A percentile compares a stretch with the other conserved stretches of the same genome.
These are phyloP conservation scores for Sugiyamaella grinbergsii DNA, from an alignment of 1,139 yeast genomes.

Conservation along the genomic window DNA sequence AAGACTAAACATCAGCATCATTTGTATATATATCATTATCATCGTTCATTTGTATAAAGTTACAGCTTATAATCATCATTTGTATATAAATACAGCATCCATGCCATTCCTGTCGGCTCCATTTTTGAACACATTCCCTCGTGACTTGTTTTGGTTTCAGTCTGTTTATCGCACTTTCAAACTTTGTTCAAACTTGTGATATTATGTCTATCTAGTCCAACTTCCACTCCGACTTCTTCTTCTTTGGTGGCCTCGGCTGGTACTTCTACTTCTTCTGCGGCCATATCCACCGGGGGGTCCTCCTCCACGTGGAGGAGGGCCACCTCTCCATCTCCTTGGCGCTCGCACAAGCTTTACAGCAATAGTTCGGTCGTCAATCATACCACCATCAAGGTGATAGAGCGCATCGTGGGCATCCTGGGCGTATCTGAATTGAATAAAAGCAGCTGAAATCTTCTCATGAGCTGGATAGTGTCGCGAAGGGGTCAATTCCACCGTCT, in stretches of 20 bases:
- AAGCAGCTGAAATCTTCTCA: constrained; percentile 25
- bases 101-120: no score
- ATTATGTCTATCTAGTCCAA: constrained; percentile 7
- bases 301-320: constrained; percentile 15
- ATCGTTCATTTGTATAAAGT: constrained; percentile 3
- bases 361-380: constrained; percentile 31
- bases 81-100: neutral
- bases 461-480: constrained; percentile 14
- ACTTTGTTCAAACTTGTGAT: no score
- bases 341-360: constrained; percentile 26
- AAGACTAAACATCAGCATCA: neutral
- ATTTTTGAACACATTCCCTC: no score
- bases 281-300: constrained; percentile 16
- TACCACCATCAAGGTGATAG: constrained; percentile 35
- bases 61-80: neutral
- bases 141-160: neutral
- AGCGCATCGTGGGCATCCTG: constrained; percentile 34
- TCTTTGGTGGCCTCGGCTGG: neutral
- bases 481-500: constrained; percentile 27
- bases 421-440: constrained; percentile 27
- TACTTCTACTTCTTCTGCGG: constrained; percentile 9
- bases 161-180: no score
- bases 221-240: constrained; percentile 8
- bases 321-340: constrained; percentile 16
- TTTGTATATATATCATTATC: constrained; percentile 12